Percentiles rank a stretch among this genome's conserved stretches.
Evolutionary conservation across 1,284 basidiomycete species (phyloP).

Genomic region (Ganoderma leucocontextum): DNA sequence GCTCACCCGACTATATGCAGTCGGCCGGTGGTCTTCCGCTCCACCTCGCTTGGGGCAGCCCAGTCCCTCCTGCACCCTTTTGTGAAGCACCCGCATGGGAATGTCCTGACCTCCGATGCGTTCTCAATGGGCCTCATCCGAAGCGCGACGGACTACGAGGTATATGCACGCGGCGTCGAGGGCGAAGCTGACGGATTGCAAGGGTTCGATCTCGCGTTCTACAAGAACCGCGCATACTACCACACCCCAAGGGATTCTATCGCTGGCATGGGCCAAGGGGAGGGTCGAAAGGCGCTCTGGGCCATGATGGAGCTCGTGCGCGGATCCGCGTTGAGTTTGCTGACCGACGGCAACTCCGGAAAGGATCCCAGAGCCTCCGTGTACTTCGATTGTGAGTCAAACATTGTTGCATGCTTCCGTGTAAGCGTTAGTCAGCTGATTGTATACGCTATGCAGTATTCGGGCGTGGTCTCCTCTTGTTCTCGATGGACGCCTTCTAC

Average conservation of each 20-base stretch:
- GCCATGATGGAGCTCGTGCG: conserved; percentile 74
- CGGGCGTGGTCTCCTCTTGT: conserved; percentile 59
- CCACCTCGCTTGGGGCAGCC: conserved; percentile 62
- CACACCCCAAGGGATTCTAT: conserved; percentile 63
- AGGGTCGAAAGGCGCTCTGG: conserved; percentile 69
- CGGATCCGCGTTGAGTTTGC: conserved; percentile 61
- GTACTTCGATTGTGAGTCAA: conserved; percentile 75
- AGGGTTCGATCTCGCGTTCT: conserved; percentile 80
- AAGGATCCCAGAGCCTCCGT: conserved; percentile 49
- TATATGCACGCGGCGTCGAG: conserved; percentile 52
- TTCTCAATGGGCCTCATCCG: conserved; percentile 68
- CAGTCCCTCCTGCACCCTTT: conserved; percentile 53
- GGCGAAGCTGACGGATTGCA: conserved; percentile 53
- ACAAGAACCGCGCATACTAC: conserved; percentile 71
- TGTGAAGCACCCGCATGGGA: conserved; percentile 70
- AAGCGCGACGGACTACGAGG: conserved; percentile 73
- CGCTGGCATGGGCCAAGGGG: conserved; percentile 61
- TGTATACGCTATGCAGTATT: conserved; percentile 57
- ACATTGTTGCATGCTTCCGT: background rate
- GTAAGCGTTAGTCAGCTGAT: background rate
- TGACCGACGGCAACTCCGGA: conserved; percentile 48
- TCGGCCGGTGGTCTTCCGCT: conserved; percentile 72
- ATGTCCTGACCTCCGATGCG: conserved; percentile 69
- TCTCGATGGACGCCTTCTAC: conserved; percentile 59
- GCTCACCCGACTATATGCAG: conserved; percentile 11